phyloP scores from a whole-genome alignment of 306 rosid species.

The Lupinus albus region DNA sequence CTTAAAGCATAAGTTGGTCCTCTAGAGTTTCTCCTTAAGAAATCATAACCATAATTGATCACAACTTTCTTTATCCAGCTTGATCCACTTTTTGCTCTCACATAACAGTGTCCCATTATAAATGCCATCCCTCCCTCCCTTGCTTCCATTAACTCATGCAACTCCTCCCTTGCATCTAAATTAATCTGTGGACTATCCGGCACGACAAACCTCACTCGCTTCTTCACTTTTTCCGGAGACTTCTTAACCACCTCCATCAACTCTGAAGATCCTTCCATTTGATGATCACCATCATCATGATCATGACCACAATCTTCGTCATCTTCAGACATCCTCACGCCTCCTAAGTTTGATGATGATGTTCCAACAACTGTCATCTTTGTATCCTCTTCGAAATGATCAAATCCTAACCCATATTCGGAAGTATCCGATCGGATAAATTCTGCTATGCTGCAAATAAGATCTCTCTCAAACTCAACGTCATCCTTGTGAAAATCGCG shows the following conservation, averaged over 20 bases:
- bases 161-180: slow-evolving; percentile 61
- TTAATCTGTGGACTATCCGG: slow-evolving; percentile 76
- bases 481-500: slow-evolving; percentile 88
- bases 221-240: slow-evolving; percentile 59
- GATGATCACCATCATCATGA: slow-evolving; percentile 5
- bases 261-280: slow-evolving; percentile 62
- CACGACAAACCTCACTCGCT: slow-evolving; percentile 76
- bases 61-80: slow-evolving; percentile 76
- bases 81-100: slow-evolving; percentile 89
- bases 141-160: slow-evolving; percentile 88
- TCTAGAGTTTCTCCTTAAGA: slow-evolving; percentile 89
- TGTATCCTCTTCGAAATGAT: slow-evolving; percentile 55
- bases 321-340: slow-evolving; percentile 70
- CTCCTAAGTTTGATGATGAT: slow-evolving; percentile 61
- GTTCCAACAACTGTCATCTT: slow-evolving; percentile 94
- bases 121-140: slow-evolving; percentile 96
- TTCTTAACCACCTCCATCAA: slow-evolving; percentile 64
- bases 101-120: slow-evolving; percentile 92
- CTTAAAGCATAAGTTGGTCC: slow-evolving; percentile 84
- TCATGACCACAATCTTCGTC: neutral
- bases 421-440: slow-evolving; percentile 73
- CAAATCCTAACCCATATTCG: slow-evolving; percentile 44
- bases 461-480: slow-evolving; percentile 84
- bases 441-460: slow-evolving; percentile 83
- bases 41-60: slow-evolving; percentile 82